phyloP scores from a whole-genome alignment of 768 basidiomycete species.

The Leccinum variicolor region DNA sequence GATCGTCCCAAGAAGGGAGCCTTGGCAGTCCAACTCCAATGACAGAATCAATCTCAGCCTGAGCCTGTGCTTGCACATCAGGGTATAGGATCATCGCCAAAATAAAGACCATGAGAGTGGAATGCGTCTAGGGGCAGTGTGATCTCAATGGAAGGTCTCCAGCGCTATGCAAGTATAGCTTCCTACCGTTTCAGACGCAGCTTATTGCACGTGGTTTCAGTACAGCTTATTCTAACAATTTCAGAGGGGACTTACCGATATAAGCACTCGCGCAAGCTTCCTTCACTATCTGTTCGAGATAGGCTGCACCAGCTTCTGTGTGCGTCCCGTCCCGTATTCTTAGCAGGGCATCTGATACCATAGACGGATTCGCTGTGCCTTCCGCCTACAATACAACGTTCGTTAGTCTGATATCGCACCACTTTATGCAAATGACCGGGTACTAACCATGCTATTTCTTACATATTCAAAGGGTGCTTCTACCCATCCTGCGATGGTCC shows the following conservation, averaged over 20 bases:
- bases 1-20: slow-evolving; percentile 21
- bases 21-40: slow-evolving; percentile 17
- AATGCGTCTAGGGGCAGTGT: slow-evolving; percentile 16
- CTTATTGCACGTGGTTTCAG: slow-evolving; percentile 6
- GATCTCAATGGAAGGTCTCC: slow-evolving; percentile 5
- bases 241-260: slow-evolving; percentile 5
- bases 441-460: slow-evolving; percentile 19
- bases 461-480: slow-evolving; percentile 24
- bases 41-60: slow-evolving; percentile 20
- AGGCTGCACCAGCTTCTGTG: slow-evolving; percentile 2
- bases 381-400: slow-evolving; percentile 9
- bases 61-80: slow-evolving; percentile 20
- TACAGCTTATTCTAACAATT: slow-evolving; percentile 4
- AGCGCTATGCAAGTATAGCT: background rate
- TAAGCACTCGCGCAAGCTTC: slow-evolving; percentile 22
- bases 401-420: background rate
- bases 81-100: slow-evolving; percentile 27
- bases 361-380: slow-evolving; percentile 18
- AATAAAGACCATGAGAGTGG: slow-evolving; percentile 19
- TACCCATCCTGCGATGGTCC: slow-evolving; percentile 9
- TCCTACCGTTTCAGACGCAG: slow-evolving; percentile 26
- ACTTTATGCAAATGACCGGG: background rate
- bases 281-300: slow-evolving; percentile 20
- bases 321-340: slow-evolving; percentile 4
- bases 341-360: slow-evolving; percentile 24